Percentiles rank a stretch among this genome's conserved stretches.
phyloP scores from a whole-genome alignment of 495 filamentous ascomycete genomes.

The Astrothelium subdiscretum region DNA sequence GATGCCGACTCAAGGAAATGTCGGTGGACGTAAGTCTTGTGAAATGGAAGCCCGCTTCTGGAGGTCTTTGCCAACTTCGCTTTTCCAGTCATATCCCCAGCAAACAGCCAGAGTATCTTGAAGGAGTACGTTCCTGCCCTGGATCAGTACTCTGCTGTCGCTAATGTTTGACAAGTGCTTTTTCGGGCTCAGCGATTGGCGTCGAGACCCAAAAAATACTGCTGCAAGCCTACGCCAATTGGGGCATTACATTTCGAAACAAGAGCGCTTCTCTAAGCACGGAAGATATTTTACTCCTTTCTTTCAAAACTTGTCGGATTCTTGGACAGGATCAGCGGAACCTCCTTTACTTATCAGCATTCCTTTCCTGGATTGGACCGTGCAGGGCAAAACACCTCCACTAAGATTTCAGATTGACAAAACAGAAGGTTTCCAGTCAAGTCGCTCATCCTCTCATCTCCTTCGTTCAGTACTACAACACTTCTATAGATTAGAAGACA shows the following conservation, averaged over 20 bases:
- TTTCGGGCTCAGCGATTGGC: slow-evolving; percentile 20
- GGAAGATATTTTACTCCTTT: slow-evolving; percentile 31
- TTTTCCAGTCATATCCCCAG: slow-evolving; percentile 24
- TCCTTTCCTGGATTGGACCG: slow-evolving; percentile 29
- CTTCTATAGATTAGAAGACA: slow-evolving; percentile 31
- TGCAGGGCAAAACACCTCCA: slow-evolving; percentile 23
- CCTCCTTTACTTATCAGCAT: slow-evolving; percentile 25
- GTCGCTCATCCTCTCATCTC: slow-evolving; percentile 22
- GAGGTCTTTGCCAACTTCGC: neutral
- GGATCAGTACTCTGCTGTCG: neutral
- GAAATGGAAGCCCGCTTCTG: neutral
- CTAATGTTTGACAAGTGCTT: slow-evolving; percentile 11
- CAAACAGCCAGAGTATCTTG: slow-evolving; percentile 28
- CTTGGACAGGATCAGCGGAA: slow-evolving; percentile 4
- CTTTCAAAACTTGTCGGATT: slow-evolving; percentile 16
- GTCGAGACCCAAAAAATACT: neutral
- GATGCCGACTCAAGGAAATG: slow-evolving; percentile 17
- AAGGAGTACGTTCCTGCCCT: slow-evolving; percentile 13
- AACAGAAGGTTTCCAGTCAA: slow-evolving; percentile 27
- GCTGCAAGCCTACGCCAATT: slow-evolving; percentile 17
- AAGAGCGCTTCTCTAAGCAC: slow-evolving; percentile 32
- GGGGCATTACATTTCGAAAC: slow-evolving; percentile 21
- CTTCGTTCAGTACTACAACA: slow-evolving; percentile 28
- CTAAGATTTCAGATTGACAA: slow-evolving; percentile 28
- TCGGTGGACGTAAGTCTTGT: slow-evolving; percentile 23